Conservation (phyloP, 257 asterid species). For the Linaria vulgaris region DNA sequence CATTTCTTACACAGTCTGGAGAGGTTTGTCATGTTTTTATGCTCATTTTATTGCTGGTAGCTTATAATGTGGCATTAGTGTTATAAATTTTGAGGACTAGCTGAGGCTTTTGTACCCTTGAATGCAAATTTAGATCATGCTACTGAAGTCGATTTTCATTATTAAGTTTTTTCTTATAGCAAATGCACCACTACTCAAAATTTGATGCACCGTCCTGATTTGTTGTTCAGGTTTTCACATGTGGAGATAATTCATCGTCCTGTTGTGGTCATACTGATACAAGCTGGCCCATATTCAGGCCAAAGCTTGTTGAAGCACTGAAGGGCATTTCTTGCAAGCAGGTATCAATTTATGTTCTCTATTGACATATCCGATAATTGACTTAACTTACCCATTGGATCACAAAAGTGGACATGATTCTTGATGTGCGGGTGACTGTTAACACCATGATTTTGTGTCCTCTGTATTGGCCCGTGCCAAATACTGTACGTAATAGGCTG, state of each 20-base stretch:
- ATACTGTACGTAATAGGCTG: neutral
- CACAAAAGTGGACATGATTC: neutral
- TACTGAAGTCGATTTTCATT: neutral
- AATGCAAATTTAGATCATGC: neutral
- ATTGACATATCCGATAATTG: no score
- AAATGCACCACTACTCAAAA: neutral
- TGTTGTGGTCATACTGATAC: constrained; percentile 83
- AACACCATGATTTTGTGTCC: neutral
- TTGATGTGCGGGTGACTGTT: neutral
- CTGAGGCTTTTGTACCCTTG: neutral
- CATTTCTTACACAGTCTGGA: constrained; percentile 71
- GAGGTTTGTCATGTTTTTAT: constrained; percentile 49
- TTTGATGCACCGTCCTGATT: constrained; percentile 20
- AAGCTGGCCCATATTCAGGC: constrained; percentile 69
- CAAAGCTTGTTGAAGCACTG: constrained; percentile 72
- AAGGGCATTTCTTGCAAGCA: constrained; percentile 71
- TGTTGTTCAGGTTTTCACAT: constrained; percentile 66
- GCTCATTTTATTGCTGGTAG: constrained; percentile 16
- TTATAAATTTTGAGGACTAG: neutral
- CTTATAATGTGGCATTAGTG: constrained; percentile 4
- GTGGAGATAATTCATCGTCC: constrained; percentile 80
- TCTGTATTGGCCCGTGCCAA: neutral
- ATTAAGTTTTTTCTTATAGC: neutral
- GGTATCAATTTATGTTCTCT: constrained; percentile 35
- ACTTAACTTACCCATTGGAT: neutral